Conservation (phyloP, 2,329 filamentous ascomycete genomes). For the Fusarium transvaalense region DNA sequence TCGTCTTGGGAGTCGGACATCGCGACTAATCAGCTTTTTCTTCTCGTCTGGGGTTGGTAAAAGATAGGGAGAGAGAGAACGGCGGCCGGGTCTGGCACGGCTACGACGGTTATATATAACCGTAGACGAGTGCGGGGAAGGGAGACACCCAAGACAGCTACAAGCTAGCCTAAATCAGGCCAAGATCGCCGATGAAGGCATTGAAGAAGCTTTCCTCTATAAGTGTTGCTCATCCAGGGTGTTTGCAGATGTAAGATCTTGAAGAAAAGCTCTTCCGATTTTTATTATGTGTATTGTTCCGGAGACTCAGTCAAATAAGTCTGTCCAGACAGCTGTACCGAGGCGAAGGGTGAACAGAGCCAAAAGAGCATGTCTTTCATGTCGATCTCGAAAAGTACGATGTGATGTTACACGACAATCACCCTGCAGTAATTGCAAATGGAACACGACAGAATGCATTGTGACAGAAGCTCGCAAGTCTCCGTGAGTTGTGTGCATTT, state of each 20-base stretch:
- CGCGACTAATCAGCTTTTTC: neutral
- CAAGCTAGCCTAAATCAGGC: neutral
- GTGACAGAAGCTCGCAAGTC: slow-evolving; percentile 6
- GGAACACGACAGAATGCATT: slow-evolving; percentile 9
- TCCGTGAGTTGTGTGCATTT: neutral
- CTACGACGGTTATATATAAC: slow-evolving; percentile 21
- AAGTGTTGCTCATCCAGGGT: neutral
- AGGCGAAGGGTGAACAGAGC: slow-evolving; percentile 10
- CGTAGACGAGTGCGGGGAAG: neutral
- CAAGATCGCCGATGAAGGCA: neutral
- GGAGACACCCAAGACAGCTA: neutral
- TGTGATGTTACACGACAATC: slow-evolving; percentile 19
- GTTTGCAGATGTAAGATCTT: neutral
- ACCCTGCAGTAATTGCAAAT: slow-evolving; percentile 18
- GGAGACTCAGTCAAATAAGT: neutral
- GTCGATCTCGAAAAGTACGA: slow-evolving; percentile 18
- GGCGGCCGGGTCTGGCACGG: neutral
- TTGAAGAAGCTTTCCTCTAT: neutral
- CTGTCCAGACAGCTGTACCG: no score
- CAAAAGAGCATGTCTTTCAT: slow-evolving; percentile 4
- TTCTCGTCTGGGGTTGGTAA: neutral
- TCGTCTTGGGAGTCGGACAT: slow-evolving; percentile 22
- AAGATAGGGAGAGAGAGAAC: neutral
- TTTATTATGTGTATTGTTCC: neutral
- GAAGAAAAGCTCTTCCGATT: neutral